Base-by-base conservation (phyloP, 2,329 filamentous ascomycete genomes). In the Diplocarpon mali region DNA sequence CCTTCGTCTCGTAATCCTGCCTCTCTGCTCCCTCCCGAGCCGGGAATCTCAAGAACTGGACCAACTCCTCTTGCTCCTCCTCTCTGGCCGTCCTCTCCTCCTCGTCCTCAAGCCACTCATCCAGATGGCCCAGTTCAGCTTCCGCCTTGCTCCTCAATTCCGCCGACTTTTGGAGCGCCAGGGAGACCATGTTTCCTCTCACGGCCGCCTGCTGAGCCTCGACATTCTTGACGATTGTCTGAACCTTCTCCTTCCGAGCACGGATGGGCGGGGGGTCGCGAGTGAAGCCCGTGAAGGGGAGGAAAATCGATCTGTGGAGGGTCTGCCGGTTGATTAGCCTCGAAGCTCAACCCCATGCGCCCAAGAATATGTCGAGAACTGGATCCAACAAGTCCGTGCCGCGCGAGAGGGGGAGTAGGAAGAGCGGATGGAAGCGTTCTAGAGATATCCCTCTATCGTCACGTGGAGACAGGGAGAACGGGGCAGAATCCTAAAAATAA, bases 21-120 rank as follows among this genome's bases (percentile, higher is more conserved):
- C 5, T 35, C 14, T 54, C 53, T 11, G 51, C 49, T 38, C 57
- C 51, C 14, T 57, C 43, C 20, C 53, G 53, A n/a, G 61, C 53
- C 38, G 59, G 53, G 30, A 60, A 55, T 38, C 62, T 62, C 29
- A 66, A 47, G n/a, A 59, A 54, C 48, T 62, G 52, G 39, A 69
- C 62, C 48, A 65, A 63, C 14, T 60, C 56, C 55, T 67, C 68
- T 5, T 64, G 65, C 42, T 64, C 29, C 38, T 38, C 37, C 20
- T 36, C 39, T 29, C 32, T 38, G 17, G 40, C n/a, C 30, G 24
- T 30, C 15, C 28, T 14, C n/a, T 17, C 12, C 7, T 38, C 35
- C 6, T 38, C 35, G 4, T 35, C 47, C 4, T 37, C 42, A 8
- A 46, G 40, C 9, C 36, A 45, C 20, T 37, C 13, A 12, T 44